Percentiles rank a stretch among this genome's conserved stretches.
These are phyloP conservation scores for Didymella exigua DNA, from an alignment of 2,329 filamentous ascomycete species.

Conservation along the genomic window DNA sequence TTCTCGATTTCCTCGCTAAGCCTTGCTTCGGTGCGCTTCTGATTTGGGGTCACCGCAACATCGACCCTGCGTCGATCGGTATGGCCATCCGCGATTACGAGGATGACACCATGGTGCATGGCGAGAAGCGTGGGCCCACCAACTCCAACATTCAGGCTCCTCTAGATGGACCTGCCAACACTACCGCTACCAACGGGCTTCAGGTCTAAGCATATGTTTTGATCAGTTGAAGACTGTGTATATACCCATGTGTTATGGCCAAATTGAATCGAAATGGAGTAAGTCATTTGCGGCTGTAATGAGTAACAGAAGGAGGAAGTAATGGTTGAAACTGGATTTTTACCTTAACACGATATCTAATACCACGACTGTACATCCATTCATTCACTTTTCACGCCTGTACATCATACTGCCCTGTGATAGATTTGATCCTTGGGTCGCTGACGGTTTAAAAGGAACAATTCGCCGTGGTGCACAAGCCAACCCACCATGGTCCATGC, in stretches of 20 bases:
- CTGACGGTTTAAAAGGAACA: too few species aligned
- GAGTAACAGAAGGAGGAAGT: background rate
- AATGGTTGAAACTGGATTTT: background rate
- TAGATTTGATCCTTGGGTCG: too few species aligned
- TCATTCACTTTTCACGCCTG: background rate
- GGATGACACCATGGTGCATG: constrained; percentile 38
- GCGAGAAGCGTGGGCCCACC: background rate
- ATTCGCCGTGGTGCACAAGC: too few species aligned
- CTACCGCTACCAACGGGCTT: background rate
- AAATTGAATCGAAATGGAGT: background rate
- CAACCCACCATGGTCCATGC: too few species aligned
- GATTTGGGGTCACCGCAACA: constrained; percentile 67
- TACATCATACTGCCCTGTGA: too few species aligned
- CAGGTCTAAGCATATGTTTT: constrained; percentile 9
- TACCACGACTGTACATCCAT: background rate
- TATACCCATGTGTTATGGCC: constrained; percentile 1
- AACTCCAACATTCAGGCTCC: constrained; percentile 2
- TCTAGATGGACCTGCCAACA: constrained; percentile 7
- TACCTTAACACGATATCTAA: background rate
- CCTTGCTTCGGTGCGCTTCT: constrained; percentile 66
- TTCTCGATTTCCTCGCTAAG: constrained; percentile 70
- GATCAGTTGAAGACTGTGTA: background rate
- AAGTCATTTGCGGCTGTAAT: background rate
- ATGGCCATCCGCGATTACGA: constrained; percentile 58
- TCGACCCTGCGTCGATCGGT: constrained; percentile 63